Conservation (phyloP, 2,329 filamentous ascomycete species). For the Paecilomyces variotii region DNA sequence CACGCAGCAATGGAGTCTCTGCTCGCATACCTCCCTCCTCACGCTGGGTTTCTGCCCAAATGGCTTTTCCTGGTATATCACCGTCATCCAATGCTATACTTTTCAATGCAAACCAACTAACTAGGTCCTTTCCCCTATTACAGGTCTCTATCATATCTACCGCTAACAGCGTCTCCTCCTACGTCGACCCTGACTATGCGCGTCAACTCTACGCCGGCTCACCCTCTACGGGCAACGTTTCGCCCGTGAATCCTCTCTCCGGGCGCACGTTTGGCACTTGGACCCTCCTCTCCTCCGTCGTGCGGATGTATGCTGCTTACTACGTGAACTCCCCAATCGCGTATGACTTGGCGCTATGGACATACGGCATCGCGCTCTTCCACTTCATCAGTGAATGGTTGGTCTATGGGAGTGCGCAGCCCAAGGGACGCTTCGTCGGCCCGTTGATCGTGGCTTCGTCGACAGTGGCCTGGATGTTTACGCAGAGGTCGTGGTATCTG, state of each 20-base stretch:
- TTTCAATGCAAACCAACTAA: not conserved
- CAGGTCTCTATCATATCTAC: conserved; percentile 77
- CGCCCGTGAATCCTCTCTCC: conserved; percentile 62
- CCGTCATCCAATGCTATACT: not conserved
- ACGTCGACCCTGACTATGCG: conserved; percentile 70
- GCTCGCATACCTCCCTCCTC: conserved; percentile 25
- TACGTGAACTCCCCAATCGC: conserved; percentile 63
- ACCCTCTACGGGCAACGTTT: conserved; percentile 43
- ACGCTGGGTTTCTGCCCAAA: conserved; percentile 50
- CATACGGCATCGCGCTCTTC: conserved; percentile 66
- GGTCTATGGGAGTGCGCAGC: conserved; percentile 66
- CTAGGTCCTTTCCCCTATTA: conserved; percentile 2
- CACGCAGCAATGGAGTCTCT: not conserved
- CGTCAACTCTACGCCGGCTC: conserved; percentile 67
- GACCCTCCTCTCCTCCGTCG: conserved; percentile 68
- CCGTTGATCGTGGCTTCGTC: conserved; percentile 51
- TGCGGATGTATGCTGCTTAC: conserved; percentile 78
- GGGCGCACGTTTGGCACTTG: conserved; percentile 80
- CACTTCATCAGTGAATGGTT: conserved; percentile 79
- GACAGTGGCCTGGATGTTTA: conserved; percentile 54
- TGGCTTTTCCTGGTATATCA: conserved; percentile 55
- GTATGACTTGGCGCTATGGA: conserved; percentile 76
- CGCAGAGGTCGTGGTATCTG: conserved; percentile 43
- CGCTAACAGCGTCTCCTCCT: conserved; percentile 78
- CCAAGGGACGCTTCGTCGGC: conserved; percentile 51